phyloP scores from a whole-genome alignment of 352 stramenopile genomes.

The Blastocystis sp. region DNA sequence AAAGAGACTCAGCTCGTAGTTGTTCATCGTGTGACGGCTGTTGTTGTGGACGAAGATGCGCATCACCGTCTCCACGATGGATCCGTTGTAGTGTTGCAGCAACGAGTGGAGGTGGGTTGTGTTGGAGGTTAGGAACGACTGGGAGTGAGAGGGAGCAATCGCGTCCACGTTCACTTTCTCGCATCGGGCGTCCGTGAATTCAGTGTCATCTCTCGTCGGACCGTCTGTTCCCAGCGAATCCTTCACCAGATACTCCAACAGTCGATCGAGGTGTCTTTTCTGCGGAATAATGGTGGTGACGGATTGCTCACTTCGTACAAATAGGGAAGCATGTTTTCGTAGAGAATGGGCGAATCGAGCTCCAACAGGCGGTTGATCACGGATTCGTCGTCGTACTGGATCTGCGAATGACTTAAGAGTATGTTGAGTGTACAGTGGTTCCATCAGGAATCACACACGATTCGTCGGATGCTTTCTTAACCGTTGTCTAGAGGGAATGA shows the following conservation, averaged over 20 bases:
- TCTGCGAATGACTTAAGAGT: too few relatives aligned
- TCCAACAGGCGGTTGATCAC: neutral
- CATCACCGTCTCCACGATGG: neutral
- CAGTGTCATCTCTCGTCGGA: neutral
- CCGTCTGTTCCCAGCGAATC: neutral
- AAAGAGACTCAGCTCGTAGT: slow-evolving; percentile 1
- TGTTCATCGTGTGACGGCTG: neutral
- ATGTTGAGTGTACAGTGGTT: too few relatives aligned
- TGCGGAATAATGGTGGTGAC: neutral
- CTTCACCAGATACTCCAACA: slow-evolving; percentile 21
- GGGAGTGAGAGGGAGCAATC: neutral
- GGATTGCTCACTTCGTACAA: neutral
- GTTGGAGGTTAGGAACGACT: slow-evolving; percentile 6
- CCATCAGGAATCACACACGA: too few relatives aligned
- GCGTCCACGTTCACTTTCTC: neutral
- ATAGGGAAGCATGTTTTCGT: slow-evolving; percentile 27
- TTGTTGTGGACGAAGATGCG: neutral
- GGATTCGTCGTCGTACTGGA: neutral
- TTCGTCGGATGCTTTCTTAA: too few relatives aligned
- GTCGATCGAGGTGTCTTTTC: neutral
- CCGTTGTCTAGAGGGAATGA: too few relatives aligned
- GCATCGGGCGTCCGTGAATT: slow-evolving; percentile 2
- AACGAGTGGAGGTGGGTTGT: neutral
- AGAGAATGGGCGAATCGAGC: neutral
- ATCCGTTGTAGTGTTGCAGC: neutral